Percentiles rank a stretch among this genome's conserved stretches.
phyloP scores from a whole-genome alignment of 257 asterid species.

The Gentiana straminea region DNA sequence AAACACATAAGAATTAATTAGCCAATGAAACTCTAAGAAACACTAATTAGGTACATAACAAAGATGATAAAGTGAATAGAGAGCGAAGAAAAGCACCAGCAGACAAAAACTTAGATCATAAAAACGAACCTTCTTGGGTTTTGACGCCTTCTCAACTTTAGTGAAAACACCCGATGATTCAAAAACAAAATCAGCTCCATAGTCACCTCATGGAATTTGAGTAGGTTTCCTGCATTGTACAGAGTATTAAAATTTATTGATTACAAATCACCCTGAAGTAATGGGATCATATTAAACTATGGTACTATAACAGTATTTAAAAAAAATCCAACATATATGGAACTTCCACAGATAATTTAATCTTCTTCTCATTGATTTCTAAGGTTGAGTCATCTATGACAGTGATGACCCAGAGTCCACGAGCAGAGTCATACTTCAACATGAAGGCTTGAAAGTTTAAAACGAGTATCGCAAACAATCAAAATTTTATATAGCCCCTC shows the following conservation, averaged over 20 bases:
- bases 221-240: conserved; percentile 61
- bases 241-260: not conserved
- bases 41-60: too few relatives aligned
- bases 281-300: not conserved
- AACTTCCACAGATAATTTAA: conserved; percentile 74
- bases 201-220: conserved; percentile 94
- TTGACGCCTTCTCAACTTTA: conserved; percentile 71
- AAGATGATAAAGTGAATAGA: too few relatives aligned
- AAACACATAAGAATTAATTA: too few relatives aligned
- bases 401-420: conserved; percentile 63
- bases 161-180: conserved; percentile 96
- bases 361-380: conserved; percentile 86
- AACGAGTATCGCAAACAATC: not conserved
- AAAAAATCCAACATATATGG: not conserved
- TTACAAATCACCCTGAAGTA: not conserved
- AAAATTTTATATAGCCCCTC: too few relatives aligned
- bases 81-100: too few relatives aligned
- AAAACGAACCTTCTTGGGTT: conserved; percentile 64
- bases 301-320: not conserved
- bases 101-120: not conserved
- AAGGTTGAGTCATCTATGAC: conserved; percentile 74
- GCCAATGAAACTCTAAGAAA: too few relatives aligned
- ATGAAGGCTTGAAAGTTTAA: conserved; percentile 69
- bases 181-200: conserved; percentile 80
- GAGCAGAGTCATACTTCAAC: conserved; percentile 97